Percentiles rank a stretch among this genome's conserved stretches.
Conservation (phyloP, 2,329 filamentous ascomycete species). For the Colletotrichum melonis region DNA sequence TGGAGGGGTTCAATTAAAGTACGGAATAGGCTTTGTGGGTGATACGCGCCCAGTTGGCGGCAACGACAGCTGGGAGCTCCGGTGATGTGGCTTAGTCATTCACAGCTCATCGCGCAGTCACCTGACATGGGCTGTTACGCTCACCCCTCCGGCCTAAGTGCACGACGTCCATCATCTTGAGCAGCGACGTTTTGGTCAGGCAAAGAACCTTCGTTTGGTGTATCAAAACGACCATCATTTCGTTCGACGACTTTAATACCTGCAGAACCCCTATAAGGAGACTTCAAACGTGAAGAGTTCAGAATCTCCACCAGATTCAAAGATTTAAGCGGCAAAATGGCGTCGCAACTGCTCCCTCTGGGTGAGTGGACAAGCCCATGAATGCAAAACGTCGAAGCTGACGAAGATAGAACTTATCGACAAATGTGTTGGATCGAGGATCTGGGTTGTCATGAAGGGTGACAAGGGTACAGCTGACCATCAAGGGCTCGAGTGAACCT, state of each 20-base stretch:
- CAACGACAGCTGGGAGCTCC: constrained; percentile 19
- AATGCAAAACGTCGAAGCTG: constrained; percentile 29
- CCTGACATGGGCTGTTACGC: constrained; percentile 40
- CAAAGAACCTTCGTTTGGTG: constrained; percentile 6
- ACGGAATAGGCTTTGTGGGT: background rate
- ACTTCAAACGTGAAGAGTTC: background rate
- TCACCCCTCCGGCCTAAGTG: constrained; percentile 23
- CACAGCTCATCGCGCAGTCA: constrained; percentile 41
- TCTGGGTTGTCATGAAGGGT: constrained; percentile 99
- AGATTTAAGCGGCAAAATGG: constrained; percentile 59
- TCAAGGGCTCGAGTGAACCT: background rate
- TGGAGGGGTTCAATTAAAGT: constrained; percentile 19
- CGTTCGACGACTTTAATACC: constrained; percentile 1
- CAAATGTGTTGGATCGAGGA: constrained; percentile 96
- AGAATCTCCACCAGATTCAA: background rate
- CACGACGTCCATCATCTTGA: constrained; percentile 19
- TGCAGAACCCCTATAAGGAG: background rate
- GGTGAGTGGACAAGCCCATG: constrained; percentile 55
- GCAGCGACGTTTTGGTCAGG: constrained; percentile 16
- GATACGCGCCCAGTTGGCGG: constrained; percentile 8
- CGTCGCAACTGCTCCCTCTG: constrained; percentile 79
- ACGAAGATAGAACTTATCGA: constrained; percentile 86
- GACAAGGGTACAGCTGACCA: constrained; percentile 80
- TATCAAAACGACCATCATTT: constrained; percentile 4
- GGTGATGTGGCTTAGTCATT: constrained; percentile 48